A percentile compares a stretch with the other conserved stretches of the same genome.
Evolutionary conservation across 2,329 filamentous ascomycete genomes (phyloP).

Genomic region (Emericellopsis cladophorae): DNA sequence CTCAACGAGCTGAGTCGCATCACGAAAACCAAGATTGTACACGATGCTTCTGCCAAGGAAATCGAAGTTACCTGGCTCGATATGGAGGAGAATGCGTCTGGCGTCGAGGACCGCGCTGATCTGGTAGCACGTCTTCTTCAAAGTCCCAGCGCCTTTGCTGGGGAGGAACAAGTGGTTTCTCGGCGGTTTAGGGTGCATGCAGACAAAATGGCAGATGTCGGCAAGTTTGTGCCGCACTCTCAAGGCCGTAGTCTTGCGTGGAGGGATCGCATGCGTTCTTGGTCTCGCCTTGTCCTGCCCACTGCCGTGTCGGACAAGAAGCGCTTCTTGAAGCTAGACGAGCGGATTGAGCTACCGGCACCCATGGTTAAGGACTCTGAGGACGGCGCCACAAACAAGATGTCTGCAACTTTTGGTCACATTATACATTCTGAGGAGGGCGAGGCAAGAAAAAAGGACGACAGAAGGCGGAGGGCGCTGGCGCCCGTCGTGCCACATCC

Average conservation of each 20-base stretch:
- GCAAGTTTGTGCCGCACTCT: conserved; percentile 6
- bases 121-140: conserved; percentile 30
- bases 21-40: conserved; percentile 17
- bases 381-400: conserved; percentile 7
- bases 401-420: conserved; percentile 37
- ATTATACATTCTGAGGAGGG: conserved; percentile 34
- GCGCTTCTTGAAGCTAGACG: not conserved
- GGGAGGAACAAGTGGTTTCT: not conserved
- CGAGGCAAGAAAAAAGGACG: not conserved
- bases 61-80: not conserved
- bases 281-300: conserved; percentile 14
- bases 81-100: not conserved
- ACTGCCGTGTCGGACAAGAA: conserved; percentile 3
- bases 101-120: conserved; percentile 23
- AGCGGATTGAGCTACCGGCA: not conserved
- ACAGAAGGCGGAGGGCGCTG: conserved; percentile 17
- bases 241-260: conserved; percentile 19
- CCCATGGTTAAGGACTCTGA: not conserved
- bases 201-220: conserved; percentile 6
- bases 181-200: not conserved
- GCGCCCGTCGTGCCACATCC: conserved; percentile 34
- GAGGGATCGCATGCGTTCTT: conserved; percentile 18
- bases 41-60: conserved; percentile 10
- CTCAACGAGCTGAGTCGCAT: conserved; percentile 17
- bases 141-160: not conserved